These are phyloP conservation scores for Coffea humblotiana DNA, from an alignment of 305 asterid species.

Conservation along the genomic window DNA sequence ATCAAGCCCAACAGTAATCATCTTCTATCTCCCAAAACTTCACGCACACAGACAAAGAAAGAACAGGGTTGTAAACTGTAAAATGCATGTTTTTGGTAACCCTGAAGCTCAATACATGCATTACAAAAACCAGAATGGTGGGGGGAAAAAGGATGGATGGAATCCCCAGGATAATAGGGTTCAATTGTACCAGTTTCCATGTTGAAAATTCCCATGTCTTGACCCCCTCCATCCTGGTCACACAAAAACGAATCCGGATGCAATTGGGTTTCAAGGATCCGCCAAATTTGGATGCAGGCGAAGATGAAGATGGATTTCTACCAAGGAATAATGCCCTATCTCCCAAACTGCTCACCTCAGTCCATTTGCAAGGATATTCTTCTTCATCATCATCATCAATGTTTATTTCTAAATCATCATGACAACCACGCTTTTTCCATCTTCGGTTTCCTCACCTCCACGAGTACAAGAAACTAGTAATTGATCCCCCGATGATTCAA, in stretches of 20 bases:
- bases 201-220: background rate
- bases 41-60: no score
- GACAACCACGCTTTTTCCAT: background rate
- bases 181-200: background rate
- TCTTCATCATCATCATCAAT: no score
- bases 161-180: background rate
- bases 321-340: background rate
- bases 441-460: background rate
- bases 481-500: constrained; percentile 1
- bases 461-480: background rate
- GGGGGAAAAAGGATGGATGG: background rate
- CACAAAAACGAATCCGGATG: background rate
- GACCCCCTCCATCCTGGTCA: background rate
- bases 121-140: background rate
- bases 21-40: no score
- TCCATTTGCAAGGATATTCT: background rate
- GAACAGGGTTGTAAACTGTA: no score
- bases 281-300: background rate
- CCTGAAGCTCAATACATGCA: background rate
- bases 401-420: no score
- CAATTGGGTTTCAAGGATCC: constrained; percentile 1
- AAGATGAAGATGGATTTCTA: background rate
- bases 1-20: no score
- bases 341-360: background rate
- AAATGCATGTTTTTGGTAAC: no score